Base-by-base conservation (phyloP, 2,329 filamentous ascomycete genomes). In the Lasiodiplodia theobromae region DNA sequence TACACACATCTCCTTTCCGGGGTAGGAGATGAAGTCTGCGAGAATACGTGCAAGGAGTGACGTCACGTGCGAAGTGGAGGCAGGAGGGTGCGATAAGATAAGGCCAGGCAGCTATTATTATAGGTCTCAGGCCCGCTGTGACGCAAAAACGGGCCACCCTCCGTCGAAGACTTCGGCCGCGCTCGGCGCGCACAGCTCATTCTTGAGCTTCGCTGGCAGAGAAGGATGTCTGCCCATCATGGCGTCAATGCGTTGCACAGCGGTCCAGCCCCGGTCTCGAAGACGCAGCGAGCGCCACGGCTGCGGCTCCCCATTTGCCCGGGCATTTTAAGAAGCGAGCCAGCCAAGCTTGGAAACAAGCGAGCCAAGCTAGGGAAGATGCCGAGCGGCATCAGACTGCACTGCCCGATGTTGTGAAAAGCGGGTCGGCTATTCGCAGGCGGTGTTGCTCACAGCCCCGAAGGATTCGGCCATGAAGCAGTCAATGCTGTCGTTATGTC, bases 401-500 rank as follows among this genome's bases (percentile, higher is more conserved):
- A 47, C 44, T 21, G 44, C 44, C 44, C 44, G 16, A 11, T 47
- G 44, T 47, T 47, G 14, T 44, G 44, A n/a, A 21, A 44, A 25
- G 23, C 57, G 10, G 57, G 1, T 8, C 57, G 57, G 57, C 21
- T 47, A 47, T 23, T 23, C 23, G 38, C 37, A 40, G 37, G 21
- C n/a, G 56, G 56, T 44, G 23, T 14, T 21, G 54, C 56, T 28
- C 21, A 44, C 56, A 44, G 56, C 56, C 56, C 40, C 56, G 56
- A 60, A 60, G 56, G 56, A 60, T 60, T 16, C 21, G 28, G 16
- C 37, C 21, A 23, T 44, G 56, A 40, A 44, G 28, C 56, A 34
- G 25, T 21, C 56, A 44, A 34, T 12, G 14, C 34, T 28, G 37
- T 40, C 37, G 25, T 47, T 16, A 47, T n/a, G 18, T 8, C 18